Evolutionary conservation across 2,329 filamentous ascomycete species (phyloP), one percentile per base, ranked within the genome.

Genomic region (Cladosporium sp.): DNA sequence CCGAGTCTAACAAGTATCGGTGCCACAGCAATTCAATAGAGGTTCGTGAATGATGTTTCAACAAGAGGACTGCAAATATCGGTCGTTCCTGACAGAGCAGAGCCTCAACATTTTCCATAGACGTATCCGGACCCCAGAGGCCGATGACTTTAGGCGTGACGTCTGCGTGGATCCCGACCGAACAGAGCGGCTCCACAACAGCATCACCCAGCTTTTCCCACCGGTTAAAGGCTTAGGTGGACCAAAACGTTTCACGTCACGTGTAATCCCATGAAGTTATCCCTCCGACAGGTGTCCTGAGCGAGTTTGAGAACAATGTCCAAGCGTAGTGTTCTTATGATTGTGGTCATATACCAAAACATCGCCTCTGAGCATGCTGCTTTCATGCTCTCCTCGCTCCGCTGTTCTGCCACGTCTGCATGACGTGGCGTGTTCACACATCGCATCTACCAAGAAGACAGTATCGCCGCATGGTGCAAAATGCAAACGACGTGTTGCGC

Each of bases 121-220:
- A 37, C 34, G 32, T 37, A 19, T 50, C 34, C 28, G 28, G 28
- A 32, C 9, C 8, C 42, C 42, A 45, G 25, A 45, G 42, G 42
- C 42, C 28, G 42, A 45, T 45, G 28, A 32, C 28, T 45, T 45
- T 45, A 45, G 47, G 19, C 34, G 47, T 50, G 47, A 50, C 47
- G 47, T 50, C 47, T 50, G 34, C 32, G 47, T 50, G 47, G 47
- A 50, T n/a, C 47, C 45, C 45, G 44, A 48, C 44, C 25, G 32
- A n/a, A 48, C n/a, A 6, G 9, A 32, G 13, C 44, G 42, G 42
- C 42, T 45, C 42, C 42, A 45, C 42, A 32, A 7, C 28, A 32
- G 28, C 28, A 32, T 32, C 42, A 45, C 19, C 42, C 12, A 15
- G 42, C 25, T 45, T 44, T 19, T 4, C 25, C 25, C 25, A 28